phyloP scores from a whole-genome alignment of 768 basidiomycete species.

The Pisolithus microcarpus region DNA sequence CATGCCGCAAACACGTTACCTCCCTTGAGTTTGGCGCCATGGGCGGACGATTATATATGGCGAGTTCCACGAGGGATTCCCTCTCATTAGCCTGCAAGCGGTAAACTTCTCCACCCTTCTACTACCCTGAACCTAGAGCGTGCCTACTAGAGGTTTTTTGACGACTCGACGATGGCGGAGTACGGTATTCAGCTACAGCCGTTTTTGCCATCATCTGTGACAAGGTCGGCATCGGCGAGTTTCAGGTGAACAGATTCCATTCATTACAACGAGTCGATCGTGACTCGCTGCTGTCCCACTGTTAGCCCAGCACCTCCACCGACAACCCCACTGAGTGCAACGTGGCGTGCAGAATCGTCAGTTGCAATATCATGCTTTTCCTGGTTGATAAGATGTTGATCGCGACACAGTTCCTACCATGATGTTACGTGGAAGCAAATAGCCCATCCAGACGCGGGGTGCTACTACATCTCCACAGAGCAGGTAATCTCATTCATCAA shows the following conservation, averaged over 20 bases:
- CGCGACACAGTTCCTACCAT: conserved; percentile 5
- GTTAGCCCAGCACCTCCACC: background rate
- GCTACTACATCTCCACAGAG: conserved; percentile 25
- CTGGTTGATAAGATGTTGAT: background rate
- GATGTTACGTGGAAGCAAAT: conserved; percentile 20
- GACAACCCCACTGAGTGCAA: background rate
- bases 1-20: too few species aligned
- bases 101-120: too few species aligned
- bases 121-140: too few species aligned
- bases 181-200: background rate
- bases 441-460: conserved; percentile 27
- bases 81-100: too few species aligned
- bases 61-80: too few species aligned
- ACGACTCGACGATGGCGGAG: too few species aligned
- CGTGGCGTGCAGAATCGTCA: background rate
- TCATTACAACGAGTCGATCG: background rate
- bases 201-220: background rate
- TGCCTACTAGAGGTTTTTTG: too few species aligned
- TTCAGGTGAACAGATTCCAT: background rate
- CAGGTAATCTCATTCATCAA: conserved; percentile 15
- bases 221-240: background rate
- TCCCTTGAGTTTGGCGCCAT: too few species aligned
- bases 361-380: background rate
- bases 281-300: background rate
- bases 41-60: too few species aligned